These are phyloP conservation scores for Diaporthe citri DNA, from an alignment of 2,329 filamentous ascomycete species.

Conservation along the genomic window DNA sequence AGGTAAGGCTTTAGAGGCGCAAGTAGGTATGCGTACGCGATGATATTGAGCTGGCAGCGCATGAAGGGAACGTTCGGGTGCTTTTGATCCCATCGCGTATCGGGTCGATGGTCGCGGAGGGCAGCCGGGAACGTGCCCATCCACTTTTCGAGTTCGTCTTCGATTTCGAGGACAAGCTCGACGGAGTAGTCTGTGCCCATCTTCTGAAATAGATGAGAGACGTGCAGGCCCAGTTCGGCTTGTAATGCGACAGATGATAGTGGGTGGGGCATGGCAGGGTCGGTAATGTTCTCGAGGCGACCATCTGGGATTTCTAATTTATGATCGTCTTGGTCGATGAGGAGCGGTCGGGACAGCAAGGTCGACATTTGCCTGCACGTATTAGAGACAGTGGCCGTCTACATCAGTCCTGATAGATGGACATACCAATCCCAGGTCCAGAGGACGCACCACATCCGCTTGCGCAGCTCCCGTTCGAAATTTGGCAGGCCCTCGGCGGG, in stretches of 20 bases:
- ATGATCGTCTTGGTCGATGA: constrained; percentile 39
- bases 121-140: constrained; percentile 43
- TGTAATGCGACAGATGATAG: constrained; percentile 38
- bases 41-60: constrained; percentile 47
- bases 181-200: constrained; percentile 26
- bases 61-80: constrained; percentile 47
- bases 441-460: constrained; percentile 39
- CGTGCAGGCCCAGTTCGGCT: constrained; percentile 36
- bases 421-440: constrained; percentile 41
- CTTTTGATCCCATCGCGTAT: constrained; percentile 47
- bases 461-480: constrained; percentile 39
- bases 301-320: constrained; percentile 37
- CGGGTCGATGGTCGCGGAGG: constrained; percentile 43
- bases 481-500: constrained; percentile 26
- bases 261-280: constrained; percentile 29
- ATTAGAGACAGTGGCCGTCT: not conserved
- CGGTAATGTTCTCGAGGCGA: constrained; percentile 35
- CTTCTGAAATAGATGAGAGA: constrained; percentile 37
- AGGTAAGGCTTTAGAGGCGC: constrained; percentile 45
- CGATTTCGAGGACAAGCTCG: constrained; percentile 39
- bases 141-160: constrained; percentile 44
- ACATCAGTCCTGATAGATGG: fast-evolving
- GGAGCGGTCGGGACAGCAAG: constrained; percentile 37
- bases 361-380: constrained; percentile 40
- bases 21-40: constrained; percentile 46